These are phyloP conservation scores for Cicer yamashitae DNA, from an alignment of 306 rosid species.

Conservation along the genomic window DNA sequence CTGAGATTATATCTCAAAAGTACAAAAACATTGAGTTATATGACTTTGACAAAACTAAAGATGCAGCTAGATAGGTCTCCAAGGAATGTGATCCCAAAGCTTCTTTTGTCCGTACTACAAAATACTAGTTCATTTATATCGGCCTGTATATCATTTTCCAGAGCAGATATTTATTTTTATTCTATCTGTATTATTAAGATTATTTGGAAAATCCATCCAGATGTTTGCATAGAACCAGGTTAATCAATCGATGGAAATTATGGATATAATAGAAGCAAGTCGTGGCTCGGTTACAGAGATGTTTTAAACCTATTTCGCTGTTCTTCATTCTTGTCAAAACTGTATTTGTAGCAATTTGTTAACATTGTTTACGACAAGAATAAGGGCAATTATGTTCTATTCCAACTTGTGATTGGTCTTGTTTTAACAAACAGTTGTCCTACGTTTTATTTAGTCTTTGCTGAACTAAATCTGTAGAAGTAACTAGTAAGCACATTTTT, in stretches of 20 bases:
- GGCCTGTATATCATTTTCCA: conserved; percentile 53
- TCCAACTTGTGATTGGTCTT: neutral
- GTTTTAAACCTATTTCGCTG: neutral
- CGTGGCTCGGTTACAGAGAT: neutral
- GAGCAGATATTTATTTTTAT: conserved; percentile 29
- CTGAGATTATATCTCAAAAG: conserved; percentile 92
- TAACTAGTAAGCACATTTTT: no score
- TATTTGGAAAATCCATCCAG: neutral
- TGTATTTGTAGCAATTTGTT: conserved; percentile 2
- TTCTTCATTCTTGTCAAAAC: neutral
- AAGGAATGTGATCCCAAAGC: neutral
- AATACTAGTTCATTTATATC: conserved; percentile 33
- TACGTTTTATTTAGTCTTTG: neutral
- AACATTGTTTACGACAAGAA: neutral
- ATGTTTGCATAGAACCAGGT: neutral
- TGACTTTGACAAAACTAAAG: conserved; percentile 60
- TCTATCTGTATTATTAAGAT: conserved; percentile 6
- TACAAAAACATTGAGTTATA: conserved; percentile 93
- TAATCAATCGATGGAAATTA: conserved; percentile 6
- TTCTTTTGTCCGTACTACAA: neutral
- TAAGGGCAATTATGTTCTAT: neutral
- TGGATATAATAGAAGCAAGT: neutral
- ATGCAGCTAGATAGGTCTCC: neutral
- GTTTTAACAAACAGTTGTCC: neutral
- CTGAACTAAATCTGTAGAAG: neutral